These are phyloP conservation scores for Arxiozyma slooffiae DNA, from an alignment of 1,139 yeast genomes.

Conservation along the genomic window DNA sequence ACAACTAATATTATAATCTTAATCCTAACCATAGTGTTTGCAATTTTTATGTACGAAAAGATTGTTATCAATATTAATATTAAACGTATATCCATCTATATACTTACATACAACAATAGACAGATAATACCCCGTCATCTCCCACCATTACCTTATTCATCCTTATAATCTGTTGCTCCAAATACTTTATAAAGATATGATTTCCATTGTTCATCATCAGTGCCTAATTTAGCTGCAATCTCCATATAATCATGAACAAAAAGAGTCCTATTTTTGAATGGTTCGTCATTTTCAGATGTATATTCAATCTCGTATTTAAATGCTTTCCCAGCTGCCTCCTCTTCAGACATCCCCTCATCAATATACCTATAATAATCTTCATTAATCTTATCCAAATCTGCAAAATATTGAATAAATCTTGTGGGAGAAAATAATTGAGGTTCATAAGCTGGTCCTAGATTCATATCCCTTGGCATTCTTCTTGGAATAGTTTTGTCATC, in stretches of 20 bases:
- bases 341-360: slow-evolving; percentile 11
- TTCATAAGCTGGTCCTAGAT: slow-evolving; percentile 63
- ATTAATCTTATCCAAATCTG: slow-evolving; percentile 49
- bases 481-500: slow-evolving; percentile 43
- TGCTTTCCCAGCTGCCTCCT: slow-evolving; percentile 31
- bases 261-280: slow-evolving; percentile 44
- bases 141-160: slow-evolving; percentile 26
- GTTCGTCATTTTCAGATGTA: slow-evolving; percentile 48
- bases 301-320: slow-evolving; percentile 60
- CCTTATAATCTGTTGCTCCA: slow-evolving; percentile 38
- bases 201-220: slow-evolving; percentile 31
- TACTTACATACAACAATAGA: no score
- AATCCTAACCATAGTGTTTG: no score
- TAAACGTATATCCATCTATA: no score
- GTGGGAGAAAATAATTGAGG: slow-evolving; percentile 66
- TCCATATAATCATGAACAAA: slow-evolving; percentile 53
- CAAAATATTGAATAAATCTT: slow-evolving; percentile 60
- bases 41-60: no score
- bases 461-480: slow-evolving; percentile 42
- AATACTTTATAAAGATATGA: slow-evolving; percentile 44
- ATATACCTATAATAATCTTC: slow-evolving; percentile 47
- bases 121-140: no score
- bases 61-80: no score
- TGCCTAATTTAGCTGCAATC: slow-evolving; percentile 46
- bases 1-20: no score